phyloP scores from a whole-genome alignment of 768 basidiomycete genomes.

The Lepiota brunneoincarnata region DNA sequence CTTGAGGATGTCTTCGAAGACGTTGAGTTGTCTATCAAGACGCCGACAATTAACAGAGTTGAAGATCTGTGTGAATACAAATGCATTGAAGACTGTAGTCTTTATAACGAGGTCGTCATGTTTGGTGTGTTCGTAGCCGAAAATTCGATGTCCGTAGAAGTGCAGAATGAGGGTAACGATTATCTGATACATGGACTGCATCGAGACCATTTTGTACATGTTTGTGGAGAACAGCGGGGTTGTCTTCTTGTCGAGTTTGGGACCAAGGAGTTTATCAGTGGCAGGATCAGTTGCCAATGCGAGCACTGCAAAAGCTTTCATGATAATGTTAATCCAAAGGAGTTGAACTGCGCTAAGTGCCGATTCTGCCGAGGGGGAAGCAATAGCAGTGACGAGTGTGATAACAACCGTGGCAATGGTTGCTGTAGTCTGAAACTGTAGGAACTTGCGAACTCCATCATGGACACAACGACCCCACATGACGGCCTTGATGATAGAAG shows the following conservation, averaged over 20 bases:
- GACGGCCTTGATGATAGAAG: slow-evolving; percentile 95
- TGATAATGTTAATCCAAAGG: slow-evolving; percentile 98
- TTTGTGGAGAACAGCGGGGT: slow-evolving; percentile 87
- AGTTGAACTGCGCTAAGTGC: slow-evolving; percentile 94
- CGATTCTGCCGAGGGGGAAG: slow-evolving; percentile 70
- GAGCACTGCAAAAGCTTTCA: slow-evolving; percentile 98
- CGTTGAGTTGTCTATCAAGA: slow-evolving; percentile 82
- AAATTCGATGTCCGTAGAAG: slow-evolving; percentile 73
- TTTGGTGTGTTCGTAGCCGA: slow-evolving; percentile 47
- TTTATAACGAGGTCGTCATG: slow-evolving; percentile 52
- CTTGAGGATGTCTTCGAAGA: slow-evolving; percentile 76
- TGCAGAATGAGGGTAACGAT: slow-evolving; percentile 84
- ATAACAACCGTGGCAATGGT: slow-evolving; percentile 95
- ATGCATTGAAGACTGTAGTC: slow-evolving; percentile 94
- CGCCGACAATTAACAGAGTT: slow-evolving; percentile 92
- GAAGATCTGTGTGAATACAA: slow-evolving; percentile 97
- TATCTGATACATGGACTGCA: slow-evolving; percentile 89
- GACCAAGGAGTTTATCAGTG: slow-evolving; percentile 70
- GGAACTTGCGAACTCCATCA: slow-evolving; percentile 94
- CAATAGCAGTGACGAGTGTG: slow-evolving; percentile 88
- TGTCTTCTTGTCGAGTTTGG: slow-evolving; percentile 87
- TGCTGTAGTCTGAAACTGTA: slow-evolving; percentile 93
- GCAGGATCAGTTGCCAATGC: slow-evolving; percentile 98
- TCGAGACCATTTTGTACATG: slow-evolving; percentile 96
- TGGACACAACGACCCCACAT: slow-evolving; percentile 99